Evolutionary conservation across 345 rosid genomes (phyloP).

Genomic region (Boechera divaricarpa): DNA sequence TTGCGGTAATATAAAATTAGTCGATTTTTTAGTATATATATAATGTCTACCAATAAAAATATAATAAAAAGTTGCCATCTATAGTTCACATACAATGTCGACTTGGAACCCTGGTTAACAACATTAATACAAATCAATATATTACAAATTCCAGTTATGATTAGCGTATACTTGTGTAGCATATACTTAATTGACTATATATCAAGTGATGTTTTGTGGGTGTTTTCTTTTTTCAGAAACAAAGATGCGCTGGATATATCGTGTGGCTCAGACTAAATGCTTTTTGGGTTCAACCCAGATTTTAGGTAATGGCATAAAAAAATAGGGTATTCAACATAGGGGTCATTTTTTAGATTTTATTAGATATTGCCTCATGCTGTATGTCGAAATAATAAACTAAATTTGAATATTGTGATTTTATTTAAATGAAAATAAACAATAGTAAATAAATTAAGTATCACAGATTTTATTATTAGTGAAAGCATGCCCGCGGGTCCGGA

Average conservation of each 20-base stretch:
- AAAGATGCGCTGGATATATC: constrained; percentile 25
- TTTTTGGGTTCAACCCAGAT: constrained; percentile 28
- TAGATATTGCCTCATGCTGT: background rate
- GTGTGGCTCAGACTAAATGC: constrained; percentile 34
- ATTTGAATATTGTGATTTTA: background rate
- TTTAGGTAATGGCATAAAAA: constrained; percentile 7
- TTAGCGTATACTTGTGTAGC: background rate
- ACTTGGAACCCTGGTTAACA: background rate
- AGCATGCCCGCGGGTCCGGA: background rate
- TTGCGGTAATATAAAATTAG: background rate
- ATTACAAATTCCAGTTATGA: background rate
- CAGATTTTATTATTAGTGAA: background rate
- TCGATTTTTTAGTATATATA: background rate
- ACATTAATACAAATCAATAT: background rate
- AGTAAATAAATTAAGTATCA: background rate
- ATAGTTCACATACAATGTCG: background rate
- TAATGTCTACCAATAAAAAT: background rate
- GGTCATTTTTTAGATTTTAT: background rate
- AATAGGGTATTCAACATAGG: background rate
- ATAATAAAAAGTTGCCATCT: background rate
- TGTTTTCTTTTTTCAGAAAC: constrained; percentile 18
- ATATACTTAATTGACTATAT: too few relatives aligned
- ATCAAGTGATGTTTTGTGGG: background rate
- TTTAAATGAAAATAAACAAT: background rate
- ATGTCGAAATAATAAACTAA: background rate